Evolutionary conservation across 148 eudicot species (phyloP).

Genomic region (Spergularia marina): DNA sequence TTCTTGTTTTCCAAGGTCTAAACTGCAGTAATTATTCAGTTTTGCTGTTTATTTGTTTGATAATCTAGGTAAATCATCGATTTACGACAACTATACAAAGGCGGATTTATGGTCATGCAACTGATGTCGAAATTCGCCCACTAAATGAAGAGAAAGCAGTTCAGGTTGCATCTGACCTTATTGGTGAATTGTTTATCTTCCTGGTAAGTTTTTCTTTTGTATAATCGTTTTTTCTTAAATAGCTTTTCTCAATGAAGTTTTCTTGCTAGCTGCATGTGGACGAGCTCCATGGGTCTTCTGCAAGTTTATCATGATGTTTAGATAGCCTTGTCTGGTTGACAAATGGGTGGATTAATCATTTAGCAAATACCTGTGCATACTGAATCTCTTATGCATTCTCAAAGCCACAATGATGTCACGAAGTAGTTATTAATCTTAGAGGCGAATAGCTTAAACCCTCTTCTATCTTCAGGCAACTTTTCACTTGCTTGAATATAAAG

Average conservation of each 20-base stretch:
- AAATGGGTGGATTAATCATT: background rate
- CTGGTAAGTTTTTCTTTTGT: conserved; percentile 46
- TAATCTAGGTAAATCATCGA: conserved; percentile 71
- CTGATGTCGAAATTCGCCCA: conserved; percentile 89
- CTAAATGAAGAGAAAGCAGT: conserved; percentile 91
- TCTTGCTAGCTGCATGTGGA: background rate
- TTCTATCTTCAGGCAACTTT: background rate
- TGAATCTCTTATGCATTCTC: background rate
- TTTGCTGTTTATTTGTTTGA: conserved; percentile 8
- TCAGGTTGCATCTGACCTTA: conserved; percentile 82
- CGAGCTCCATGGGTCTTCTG: background rate
- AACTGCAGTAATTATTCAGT: background rate
- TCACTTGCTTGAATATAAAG: too few relatives aligned
- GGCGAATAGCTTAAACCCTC: background rate
- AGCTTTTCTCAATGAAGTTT: background rate
- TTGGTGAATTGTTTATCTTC: conserved; percentile 88
- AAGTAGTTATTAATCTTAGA: background rate
- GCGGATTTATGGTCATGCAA: conserved; percentile 86
- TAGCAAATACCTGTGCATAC: background rate
- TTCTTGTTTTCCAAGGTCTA: background rate
- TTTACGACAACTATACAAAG: conserved; percentile 79
- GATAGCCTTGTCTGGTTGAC: too few relatives aligned
- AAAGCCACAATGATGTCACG: background rate
- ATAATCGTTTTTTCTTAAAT: background rate
- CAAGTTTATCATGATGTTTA: too few relatives aligned